Evolutionary conservation across 73 alveolate species (phyloP), one percentile per base, ranked within the genome.

Genomic region (Paramecium primaurelia): DNA sequence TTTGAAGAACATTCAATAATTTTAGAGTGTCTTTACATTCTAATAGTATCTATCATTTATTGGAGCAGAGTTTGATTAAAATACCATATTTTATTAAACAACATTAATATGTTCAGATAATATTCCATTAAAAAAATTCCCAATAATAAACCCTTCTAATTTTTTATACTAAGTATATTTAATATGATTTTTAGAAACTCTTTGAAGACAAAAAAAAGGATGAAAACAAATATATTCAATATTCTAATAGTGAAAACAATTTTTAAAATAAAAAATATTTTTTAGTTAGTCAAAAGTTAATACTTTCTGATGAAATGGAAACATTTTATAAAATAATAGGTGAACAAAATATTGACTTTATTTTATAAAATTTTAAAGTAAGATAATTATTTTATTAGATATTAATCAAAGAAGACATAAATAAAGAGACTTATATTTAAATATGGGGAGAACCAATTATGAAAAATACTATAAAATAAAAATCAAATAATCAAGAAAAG

Each of bases 241-340:
- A 6, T 64, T 64, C 84, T 11, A 64, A 34, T 25, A 64, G 28
- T 32, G 84, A 64, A 32, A 32, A 32, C 26, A 28, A 64, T 32
- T 64, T 64, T 64, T 34, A 64, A 64, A 64, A 64, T 32, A 28
- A 64, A 34, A 64, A 64, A 28, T 64, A 10, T 34, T 64, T 64
- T 64, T 32, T 28, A 26, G 84, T 40, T 6, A 32, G 84, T 34
- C 84, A 64, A 34, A 64, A 64, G 30, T 64, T 64, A 20, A 64
- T 73, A 25, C 58, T 73, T 40, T 73, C 87, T 37, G 59, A 73
- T 37, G 59, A 80, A 26, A 80, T 80, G 91, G 91, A 80, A 80
- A 20, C 49, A 0, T 36, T 80, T n/a, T 80, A 80, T 45, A 28
- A 22, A 22, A 14, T 45, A 80, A 32, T 80, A 6, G 91, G 91